These are phyloP conservation scores for Metschnikowia gelsemii DNA, from an alignment of 805 yeast genomes.

Conservation along the genomic window DNA sequence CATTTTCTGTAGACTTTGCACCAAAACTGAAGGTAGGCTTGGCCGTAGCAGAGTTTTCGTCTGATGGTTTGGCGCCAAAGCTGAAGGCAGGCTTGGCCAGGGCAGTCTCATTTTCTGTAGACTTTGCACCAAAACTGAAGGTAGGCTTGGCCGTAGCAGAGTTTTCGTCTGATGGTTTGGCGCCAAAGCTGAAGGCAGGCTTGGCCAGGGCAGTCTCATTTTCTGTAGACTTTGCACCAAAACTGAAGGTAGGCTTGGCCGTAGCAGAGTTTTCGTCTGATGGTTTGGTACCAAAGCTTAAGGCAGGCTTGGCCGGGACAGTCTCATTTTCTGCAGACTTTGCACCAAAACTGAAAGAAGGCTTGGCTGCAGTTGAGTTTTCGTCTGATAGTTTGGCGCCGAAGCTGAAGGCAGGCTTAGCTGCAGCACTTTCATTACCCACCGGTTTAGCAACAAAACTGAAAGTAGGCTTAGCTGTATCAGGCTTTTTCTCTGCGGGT, in stretches of 20 bases:
- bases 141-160: neutral
- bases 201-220: neutral
- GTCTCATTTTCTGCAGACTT: constrained; percentile 4
- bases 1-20: neutral
- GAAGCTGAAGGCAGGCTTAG: neutral
- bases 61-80: constrained; percentile 3
- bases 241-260: constrained; percentile 5
- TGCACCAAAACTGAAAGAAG: constrained; percentile 14
- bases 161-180: constrained; percentile 1
- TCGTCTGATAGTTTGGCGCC: constrained; percentile 3
- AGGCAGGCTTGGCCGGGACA: neutral
- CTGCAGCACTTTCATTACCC: neutral
- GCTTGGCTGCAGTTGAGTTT: neutral
- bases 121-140: constrained; percentile 1
- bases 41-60: neutral
- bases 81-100: neutral
- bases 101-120: neutral
- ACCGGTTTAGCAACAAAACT: constrained; percentile 11
- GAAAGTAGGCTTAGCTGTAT: constrained; percentile 5
- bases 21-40: constrained; percentile 9
- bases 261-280: neutral
- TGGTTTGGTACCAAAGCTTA: constrained; percentile 3
- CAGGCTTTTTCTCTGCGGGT: neutral
- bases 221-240: constrained; percentile 3
- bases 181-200: constrained; percentile 8